Conservation (phyloP, 2,329 filamentous ascomycete species). For the Trichoderma aggressivum region DNA sequence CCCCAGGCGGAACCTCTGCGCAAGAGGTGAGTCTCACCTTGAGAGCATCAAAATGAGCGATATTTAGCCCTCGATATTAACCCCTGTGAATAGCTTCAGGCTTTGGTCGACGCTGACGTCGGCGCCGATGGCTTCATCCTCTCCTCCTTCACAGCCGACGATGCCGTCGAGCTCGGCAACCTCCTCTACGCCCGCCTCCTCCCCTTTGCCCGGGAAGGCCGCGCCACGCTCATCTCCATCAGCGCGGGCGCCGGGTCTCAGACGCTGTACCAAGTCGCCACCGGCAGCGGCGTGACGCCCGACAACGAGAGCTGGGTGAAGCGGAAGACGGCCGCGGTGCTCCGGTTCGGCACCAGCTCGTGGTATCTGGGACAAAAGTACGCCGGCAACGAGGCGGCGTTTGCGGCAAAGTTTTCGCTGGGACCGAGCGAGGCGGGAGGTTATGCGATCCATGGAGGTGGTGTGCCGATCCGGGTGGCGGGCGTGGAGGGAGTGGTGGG, state of each 20-base stretch:
- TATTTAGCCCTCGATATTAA: not conserved
- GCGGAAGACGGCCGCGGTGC: slow-evolving; percentile 68
- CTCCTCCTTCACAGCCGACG: slow-evolving; percentile 57
- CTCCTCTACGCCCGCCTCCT: slow-evolving; percentile 62
- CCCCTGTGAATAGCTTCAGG: slow-evolving; percentile 24
- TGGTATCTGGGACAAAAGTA: slow-evolving; percentile 72
- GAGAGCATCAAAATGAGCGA: not conserved
- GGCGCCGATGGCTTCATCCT: slow-evolving; percentile 44
- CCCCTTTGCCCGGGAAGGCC: slow-evolving; percentile 35
- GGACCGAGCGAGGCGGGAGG: slow-evolving; percentile 51
- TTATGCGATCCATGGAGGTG: slow-evolving; percentile 78
- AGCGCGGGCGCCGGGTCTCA: slow-evolving; percentile 56
- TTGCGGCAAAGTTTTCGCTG: slow-evolving; percentile 63
- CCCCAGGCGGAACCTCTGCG: slow-evolving; percentile 8
- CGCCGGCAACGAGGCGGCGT: slow-evolving; percentile 58
- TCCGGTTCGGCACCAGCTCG: slow-evolving; percentile 66
- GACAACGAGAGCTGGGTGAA: slow-evolving; percentile 71
- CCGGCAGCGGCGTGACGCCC: slow-evolving; percentile 62
- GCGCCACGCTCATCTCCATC: slow-evolving; percentile 61
- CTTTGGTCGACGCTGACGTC: slow-evolving; percentile 27
- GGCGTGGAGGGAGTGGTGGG: slow-evolving; percentile 74
- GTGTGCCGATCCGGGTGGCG: slow-evolving; percentile 65
- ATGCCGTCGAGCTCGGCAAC: slow-evolving; percentile 64
- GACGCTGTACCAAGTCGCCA: slow-evolving; percentile 67
- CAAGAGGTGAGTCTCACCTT: slow-evolving; percentile 14